Conservation (phyloP, 2,329 filamentous ascomycete genomes). For the Botryotinia calthae region DNA sequence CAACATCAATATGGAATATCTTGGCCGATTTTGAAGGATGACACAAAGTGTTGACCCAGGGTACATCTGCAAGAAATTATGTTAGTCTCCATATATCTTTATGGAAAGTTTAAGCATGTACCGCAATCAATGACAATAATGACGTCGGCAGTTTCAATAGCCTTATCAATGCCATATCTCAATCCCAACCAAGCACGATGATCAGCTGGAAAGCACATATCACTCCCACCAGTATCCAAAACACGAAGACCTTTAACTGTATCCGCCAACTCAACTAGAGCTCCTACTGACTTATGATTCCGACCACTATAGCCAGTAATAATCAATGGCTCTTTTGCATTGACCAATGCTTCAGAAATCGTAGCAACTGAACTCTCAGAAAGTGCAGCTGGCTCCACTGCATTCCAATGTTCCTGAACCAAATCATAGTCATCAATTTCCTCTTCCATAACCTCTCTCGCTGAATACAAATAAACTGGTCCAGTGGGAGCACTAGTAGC, state of each 20-base stretch:
- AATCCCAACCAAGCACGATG: conserved; percentile 69
- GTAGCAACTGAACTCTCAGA: conserved; percentile 51
- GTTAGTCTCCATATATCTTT: neutral
- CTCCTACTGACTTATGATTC: conserved; percentile 60
- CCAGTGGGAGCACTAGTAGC: conserved; percentile 66
- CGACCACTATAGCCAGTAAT: conserved; percentile 71
- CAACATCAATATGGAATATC: conserved; percentile 64
- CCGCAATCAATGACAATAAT: conserved; percentile 79
- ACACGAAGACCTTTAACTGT: conserved; percentile 67
- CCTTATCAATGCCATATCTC: conserved; percentile 70
- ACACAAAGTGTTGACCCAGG: conserved; percentile 82
- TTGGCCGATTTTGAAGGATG: conserved; percentile 51
- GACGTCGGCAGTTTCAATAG: conserved; percentile 73
- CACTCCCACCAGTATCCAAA: conserved; percentile 72
- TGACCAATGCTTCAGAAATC: conserved; percentile 59
- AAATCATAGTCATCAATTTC: conserved; percentile 61
- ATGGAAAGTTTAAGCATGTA: conserved; percentile 19
- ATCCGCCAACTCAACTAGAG: conserved; percentile 65
- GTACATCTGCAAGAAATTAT: conserved; percentile 58
- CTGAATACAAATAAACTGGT: conserved; percentile 65
- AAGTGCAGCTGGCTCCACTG: conserved; percentile 57
- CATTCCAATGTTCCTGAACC: conserved; percentile 58
- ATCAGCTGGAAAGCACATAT: conserved; percentile 76
- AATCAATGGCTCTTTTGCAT: conserved; percentile 64
- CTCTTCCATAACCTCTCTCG: conserved; percentile 70